Conservation (phyloP, 768 basidiomycete genomes). For the Leccinum olivaceopallidum region DNA sequence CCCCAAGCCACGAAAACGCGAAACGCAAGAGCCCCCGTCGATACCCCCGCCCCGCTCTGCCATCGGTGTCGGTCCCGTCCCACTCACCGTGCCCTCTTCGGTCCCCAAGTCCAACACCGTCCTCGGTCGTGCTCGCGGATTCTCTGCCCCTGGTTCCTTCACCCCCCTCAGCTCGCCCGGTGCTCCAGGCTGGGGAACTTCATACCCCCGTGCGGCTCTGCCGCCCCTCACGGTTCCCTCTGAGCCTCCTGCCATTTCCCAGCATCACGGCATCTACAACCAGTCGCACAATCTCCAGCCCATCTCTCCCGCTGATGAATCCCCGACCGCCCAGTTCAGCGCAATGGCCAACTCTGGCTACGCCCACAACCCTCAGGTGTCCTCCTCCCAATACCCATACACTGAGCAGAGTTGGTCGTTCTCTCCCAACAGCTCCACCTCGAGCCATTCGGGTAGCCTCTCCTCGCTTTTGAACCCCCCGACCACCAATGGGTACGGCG, state of each 20-base stretch:
- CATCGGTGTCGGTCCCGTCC: slow-evolving; percentile 65
- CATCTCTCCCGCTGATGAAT: slow-evolving; percentile 70
- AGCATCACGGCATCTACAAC: slow-evolving; percentile 57
- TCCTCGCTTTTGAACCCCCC: slow-evolving; percentile 79
- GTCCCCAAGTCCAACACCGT: slow-evolving; percentile 38
- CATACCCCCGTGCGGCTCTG: slow-evolving; percentile 61
- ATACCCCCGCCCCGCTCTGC: slow-evolving; percentile 80
- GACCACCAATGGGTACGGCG: slow-evolving; percentile 38
- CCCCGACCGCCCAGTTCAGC: slow-evolving; percentile 50
- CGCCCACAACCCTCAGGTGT: slow-evolving; percentile 34
- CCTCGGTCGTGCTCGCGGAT: slow-evolving; percentile 69
- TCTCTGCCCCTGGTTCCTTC: slow-evolving; percentile 82
- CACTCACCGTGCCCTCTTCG: slow-evolving; percentile 57
- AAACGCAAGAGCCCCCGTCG: slow-evolving; percentile 62
- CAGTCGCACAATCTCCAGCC: slow-evolving; percentile 62
- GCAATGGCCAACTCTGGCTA: slow-evolving; percentile 39
- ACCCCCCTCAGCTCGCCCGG: slow-evolving; percentile 65
- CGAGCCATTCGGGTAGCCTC: slow-evolving; percentile 69
- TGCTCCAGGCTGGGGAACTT: slow-evolving; percentile 58
- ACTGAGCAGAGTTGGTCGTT: slow-evolving; percentile 59
- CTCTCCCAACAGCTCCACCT: slow-evolving; percentile 50
- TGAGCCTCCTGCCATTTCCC: slow-evolving; percentile 62
- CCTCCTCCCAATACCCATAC: slow-evolving; percentile 64
- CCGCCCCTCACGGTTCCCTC: slow-evolving; percentile 85
- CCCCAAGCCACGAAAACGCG: slow-evolving; percentile 83